Conservation (phyloP, 2,329 filamentous ascomycete species). For the Intubia oerlemansii region DNA sequence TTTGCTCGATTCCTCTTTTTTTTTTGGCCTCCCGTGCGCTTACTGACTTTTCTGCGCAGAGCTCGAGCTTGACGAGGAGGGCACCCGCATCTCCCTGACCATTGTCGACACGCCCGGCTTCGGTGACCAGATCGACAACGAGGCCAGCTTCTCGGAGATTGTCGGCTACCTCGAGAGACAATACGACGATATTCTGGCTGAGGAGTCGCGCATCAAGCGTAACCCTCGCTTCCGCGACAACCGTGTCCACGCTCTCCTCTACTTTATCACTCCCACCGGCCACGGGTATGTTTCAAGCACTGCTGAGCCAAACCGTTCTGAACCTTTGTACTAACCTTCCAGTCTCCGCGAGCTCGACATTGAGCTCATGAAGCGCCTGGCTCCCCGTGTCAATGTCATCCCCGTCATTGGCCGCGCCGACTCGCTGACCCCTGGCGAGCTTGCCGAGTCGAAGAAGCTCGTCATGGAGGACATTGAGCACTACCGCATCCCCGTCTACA, state of each 20-base stretch:
- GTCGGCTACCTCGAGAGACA: conserved; percentile 96
- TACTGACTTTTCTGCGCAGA: conserved; percentile 29
- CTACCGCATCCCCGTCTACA: conserved; percentile 98
- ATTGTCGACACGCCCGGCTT: conserved; percentile 98
- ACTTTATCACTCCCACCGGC: conserved; percentile 97
- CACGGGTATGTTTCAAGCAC: conserved; percentile 55
- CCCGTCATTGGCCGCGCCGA: conserved; percentile 97
- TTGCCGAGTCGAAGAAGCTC: conserved; percentile 98
- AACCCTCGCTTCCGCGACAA: conserved; percentile 99
- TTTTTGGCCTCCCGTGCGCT: conserved; percentile 9
- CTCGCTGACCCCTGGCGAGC: conserved; percentile 83
- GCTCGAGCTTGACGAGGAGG: conserved; percentile 92
- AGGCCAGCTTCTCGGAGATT: conserved; percentile 95
- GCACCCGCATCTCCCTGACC: conserved; percentile 91
- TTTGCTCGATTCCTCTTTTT: too few species aligned
- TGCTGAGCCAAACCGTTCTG: too few species aligned
- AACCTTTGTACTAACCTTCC: conserved; percentile 1
- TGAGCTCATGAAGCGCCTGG: conserved; percentile 97
- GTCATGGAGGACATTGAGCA: conserved; percentile 99
- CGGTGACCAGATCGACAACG: conserved; percentile 97
- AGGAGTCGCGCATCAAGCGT: conserved; percentile 99
- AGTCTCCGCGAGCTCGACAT: conserved; percentile 98
- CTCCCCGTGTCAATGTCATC: conserved; percentile 95
- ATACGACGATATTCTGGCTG: conserved; percentile 97
- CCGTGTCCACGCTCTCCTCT: conserved; percentile 91